Base-by-base conservation (phyloP, 1,284 basidiomycete genomes). In the Apiotrichum sp. region DNA sequence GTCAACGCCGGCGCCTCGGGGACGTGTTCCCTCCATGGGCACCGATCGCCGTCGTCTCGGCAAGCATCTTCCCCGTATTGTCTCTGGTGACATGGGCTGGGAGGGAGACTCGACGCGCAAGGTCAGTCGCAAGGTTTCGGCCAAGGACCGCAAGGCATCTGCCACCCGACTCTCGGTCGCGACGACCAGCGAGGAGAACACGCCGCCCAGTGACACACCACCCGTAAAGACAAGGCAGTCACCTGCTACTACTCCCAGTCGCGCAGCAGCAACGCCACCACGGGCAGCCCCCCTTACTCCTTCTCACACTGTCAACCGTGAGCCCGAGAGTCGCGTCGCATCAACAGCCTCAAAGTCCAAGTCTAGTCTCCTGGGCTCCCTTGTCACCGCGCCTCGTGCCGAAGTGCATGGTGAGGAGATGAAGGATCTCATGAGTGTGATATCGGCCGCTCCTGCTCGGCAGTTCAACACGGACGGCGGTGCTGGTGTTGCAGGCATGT, bases 21-120 rank as follows among this genome's bases (percentile, higher is more conserved):
- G 40, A 3, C 59, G 59, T 9, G 47, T 56, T 22, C 56, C 59
- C 1, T 61, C 59, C 7, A 39, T 58, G 42, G 45, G 56, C 35
- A 52, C 64, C 7, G 75, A 77, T 55, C 53, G 66, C 9, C 63
- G 75, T n/a, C 62, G 67, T 5, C 66, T 78, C 4, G 76, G 76
- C 29, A 64, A 71, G 46, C 76, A 78, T 63, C 51, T 78, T 51
- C 76, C 76, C 22, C 64, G 76, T 14, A 75, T 78, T 14, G 76
- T 73, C 6, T 75, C 73, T 5, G 75, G 73, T 8, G 74, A 72
- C n/a, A 67, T 64, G 38, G 71, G 70, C 1, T 73, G 71, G 66
- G 68, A 70, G 4, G 72, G 65, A 6, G 70, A 71, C 8, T 57
- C 22, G 2, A 14, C 44, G 35, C 55, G 55, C 31, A 45, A 49